These are phyloP conservation scores for Penicillium paradoxum DNA, from an alignment of 495 filamentous ascomycete genomes.

Conservation along the genomic window DNA sequence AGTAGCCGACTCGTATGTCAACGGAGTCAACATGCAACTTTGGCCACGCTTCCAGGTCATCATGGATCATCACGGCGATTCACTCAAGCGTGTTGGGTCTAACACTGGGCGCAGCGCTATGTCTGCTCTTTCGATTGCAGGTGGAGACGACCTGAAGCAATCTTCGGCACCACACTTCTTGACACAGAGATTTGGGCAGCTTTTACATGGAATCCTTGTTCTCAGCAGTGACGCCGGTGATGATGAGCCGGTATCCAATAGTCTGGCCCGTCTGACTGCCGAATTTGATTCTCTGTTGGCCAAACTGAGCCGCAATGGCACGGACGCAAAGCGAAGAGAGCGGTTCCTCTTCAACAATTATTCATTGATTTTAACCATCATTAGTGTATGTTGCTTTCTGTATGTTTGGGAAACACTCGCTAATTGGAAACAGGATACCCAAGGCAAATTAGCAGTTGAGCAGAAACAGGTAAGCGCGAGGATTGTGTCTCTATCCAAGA, in stretches of 20 bases:
- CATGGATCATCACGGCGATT: slow-evolving; percentile 90
- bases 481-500: background rate
- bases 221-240: slow-evolving; percentile 84
- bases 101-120: slow-evolving; percentile 49
- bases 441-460: slow-evolving; percentile 73
- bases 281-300: slow-evolving; percentile 76
- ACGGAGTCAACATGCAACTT: slow-evolving; percentile 88
- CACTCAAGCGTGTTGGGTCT: slow-evolving; percentile 57
- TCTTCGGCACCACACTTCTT: slow-evolving; percentile 86
- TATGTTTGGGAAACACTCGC: slow-evolving; percentile 2
- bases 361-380: slow-evolving; percentile 82
- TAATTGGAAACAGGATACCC: slow-evolving; percentile 52
- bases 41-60: slow-evolving; percentile 94
- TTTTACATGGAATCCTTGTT: slow-evolving; percentile 76
- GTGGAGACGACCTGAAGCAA: slow-evolving; percentile 53
- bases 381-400: slow-evolving; percentile 50
- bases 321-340: slow-evolving; percentile 72
- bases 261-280: slow-evolving; percentile 64
- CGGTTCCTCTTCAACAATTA: slow-evolving; percentile 94
- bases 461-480: slow-evolving; percentile 49
- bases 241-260: slow-evolving; percentile 83
- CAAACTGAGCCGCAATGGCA: slow-evolving; percentile 61
- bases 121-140: slow-evolving; percentile 52
- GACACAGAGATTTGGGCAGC: slow-evolving; percentile 87
- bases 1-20: slow-evolving; percentile 84